Evolutionary conservation across 1,284 basidiomycete species (phyloP).

Genomic region (Sanghuangporus baumii): DNA sequence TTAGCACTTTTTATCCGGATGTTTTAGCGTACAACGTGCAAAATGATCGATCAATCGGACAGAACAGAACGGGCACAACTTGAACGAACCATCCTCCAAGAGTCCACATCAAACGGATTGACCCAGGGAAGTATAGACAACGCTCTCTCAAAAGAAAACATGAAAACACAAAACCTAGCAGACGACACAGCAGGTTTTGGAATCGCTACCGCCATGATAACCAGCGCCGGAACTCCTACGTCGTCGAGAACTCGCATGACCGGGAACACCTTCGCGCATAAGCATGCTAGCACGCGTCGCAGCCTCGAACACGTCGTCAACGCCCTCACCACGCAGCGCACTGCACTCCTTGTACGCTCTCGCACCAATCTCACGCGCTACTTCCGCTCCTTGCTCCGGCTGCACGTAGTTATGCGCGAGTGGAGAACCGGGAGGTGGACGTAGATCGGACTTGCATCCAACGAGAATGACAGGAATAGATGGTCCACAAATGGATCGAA

Average conservation of each 20-base stretch:
- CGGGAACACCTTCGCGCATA: slow-evolving; percentile 75
- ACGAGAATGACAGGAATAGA: slow-evolving; percentile 80
- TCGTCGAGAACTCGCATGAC: slow-evolving; percentile 40
- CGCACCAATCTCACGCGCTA: slow-evolving; percentile 79
- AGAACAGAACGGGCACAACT: not conserved
- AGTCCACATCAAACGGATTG: not conserved
- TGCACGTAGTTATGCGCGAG: slow-evolving; percentile 51
- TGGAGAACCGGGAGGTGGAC: slow-evolving; percentile 48
- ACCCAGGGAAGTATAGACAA: not conserved
- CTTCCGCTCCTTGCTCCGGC: slow-evolving; percentile 69
- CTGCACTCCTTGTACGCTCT: slow-evolving; percentile 92
- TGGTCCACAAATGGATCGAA: slow-evolving; percentile 85
- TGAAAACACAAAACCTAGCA: slow-evolving; percentile 32
- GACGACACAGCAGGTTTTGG: slow-evolving; percentile 47
- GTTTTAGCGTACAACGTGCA: not conserved
- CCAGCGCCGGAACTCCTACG: slow-evolving; percentile 46
- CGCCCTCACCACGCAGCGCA: slow-evolving; percentile 86
- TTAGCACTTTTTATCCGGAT: not conserved
- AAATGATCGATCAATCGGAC: not conserved
- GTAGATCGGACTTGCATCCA: slow-evolving; percentile 82
- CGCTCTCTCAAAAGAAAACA: not conserved
- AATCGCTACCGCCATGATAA: slow-evolving; percentile 38
- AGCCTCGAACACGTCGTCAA: slow-evolving; percentile 93
- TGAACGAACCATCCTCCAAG: not conserved
- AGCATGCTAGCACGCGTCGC: slow-evolving; percentile 93